phyloP scores from a whole-genome alignment of 495 filamentous ascomycete species.

The Podospora didyma region DNA sequence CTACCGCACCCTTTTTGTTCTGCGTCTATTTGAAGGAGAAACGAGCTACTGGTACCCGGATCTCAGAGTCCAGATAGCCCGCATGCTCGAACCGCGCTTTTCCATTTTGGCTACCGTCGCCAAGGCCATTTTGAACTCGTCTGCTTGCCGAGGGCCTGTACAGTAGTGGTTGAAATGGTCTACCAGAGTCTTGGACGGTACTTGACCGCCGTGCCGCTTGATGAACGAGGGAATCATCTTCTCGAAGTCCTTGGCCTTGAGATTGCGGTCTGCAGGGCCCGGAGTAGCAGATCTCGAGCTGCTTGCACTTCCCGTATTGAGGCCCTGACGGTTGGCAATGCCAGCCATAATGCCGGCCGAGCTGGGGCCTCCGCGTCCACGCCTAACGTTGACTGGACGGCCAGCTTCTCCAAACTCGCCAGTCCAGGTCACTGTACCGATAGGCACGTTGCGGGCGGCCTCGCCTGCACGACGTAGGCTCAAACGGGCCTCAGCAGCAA shows the following conservation, averaged over 20 bases:
- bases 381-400: constrained; percentile 37
- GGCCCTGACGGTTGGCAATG: constrained; percentile 53
- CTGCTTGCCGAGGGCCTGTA: constrained; percentile 32
- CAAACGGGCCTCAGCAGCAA: constrained; percentile 72
- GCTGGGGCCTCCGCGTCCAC: constrained; percentile 36
- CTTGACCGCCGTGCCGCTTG: constrained; percentile 62
- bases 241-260: constrained; percentile 55
- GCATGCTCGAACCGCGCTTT: constrained; percentile 35
- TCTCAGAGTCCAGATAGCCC: constrained; percentile 34
- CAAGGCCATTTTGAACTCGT: constrained; percentile 46
- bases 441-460: constrained; percentile 62
- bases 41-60: neutral
- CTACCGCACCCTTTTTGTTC: neutral
- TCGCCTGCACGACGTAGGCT: constrained; percentile 70
- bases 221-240: constrained; percentile 74
- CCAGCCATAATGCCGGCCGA: constrained; percentile 58
- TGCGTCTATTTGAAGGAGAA: neutral
- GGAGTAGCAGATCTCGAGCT: constrained; percentile 30
- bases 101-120: constrained; percentile 47
- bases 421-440: constrained; percentile 93
- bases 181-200: constrained; percentile 70
- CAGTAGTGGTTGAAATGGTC: constrained; percentile 66
- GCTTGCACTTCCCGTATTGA: constrained; percentile 29
- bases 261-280: constrained; percentile 15
- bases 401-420: constrained; percentile 75